Base-by-base conservation (phyloP, 306 rosid genomes). In the Vicia faba region DNA sequence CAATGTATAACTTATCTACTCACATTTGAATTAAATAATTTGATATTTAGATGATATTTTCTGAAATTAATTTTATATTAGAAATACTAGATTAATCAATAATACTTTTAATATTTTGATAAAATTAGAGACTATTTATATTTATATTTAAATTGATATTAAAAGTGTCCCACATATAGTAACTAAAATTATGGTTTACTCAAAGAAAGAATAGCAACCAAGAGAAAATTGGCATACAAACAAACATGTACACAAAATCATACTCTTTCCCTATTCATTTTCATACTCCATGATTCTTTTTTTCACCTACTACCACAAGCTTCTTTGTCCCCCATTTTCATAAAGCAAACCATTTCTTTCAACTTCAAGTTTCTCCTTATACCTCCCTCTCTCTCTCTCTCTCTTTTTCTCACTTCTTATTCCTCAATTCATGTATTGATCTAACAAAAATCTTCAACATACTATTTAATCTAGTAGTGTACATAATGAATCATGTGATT, bases 231-330 rank as follows among this genome's bases (percentile, higher is more conserved):
- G 71, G 64, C 53, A 62, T 67, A 70, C 78, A 54, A 79, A 70
- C 62, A 71, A 72, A 67, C 70, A 70, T 68, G 68, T 49, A 72
- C 70, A 35, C 69, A 35, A 66, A 20, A 51, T 20, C 82, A 77
- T 70, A 77, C 41, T 68, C 70, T 28, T 70, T 31, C 66, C 28
- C 55, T 57, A 31, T 83, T 66, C 79, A 75, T 77, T 77, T 18
- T 50, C 76, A 75, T 81, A 74, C 61, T 61, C 68, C 51, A 48
- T 11, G 28, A 49, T 49, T 57, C 63, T 74, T 55, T 41, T 41
- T 79, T 69, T 49, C 78, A 85, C 95, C 86, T 80, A 79, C 91
- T 70, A 18, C 76, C 78, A 40, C 50, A 68, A 18, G 1, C 13
- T 79, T 10, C 75, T 46, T 36, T 31, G 78, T 46, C 66, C 72